These are phyloP conservation scores for Jatropha multifida DNA, from an alignment of 441 rosid species.

Conservation along the genomic window DNA sequence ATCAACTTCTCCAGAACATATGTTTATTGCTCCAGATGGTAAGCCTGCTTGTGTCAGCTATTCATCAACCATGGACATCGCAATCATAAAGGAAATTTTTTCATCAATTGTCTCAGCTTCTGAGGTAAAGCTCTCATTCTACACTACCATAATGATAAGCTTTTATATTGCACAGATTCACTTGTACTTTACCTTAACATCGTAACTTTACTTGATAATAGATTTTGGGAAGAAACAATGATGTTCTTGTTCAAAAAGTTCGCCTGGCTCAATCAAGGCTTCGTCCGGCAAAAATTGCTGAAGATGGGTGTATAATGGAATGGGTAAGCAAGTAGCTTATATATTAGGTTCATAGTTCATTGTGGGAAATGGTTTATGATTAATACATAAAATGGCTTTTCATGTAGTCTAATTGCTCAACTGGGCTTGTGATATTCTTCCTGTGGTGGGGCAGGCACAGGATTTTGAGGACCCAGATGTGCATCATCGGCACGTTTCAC, in stretches of 20 bases:
- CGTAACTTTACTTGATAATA: slow-evolving; percentile 29
- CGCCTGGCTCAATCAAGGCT: slow-evolving; percentile 60
- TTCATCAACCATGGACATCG: slow-evolving; percentile 96
- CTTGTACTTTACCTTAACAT: not conserved
- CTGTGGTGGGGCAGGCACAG: slow-evolving; percentile 44
- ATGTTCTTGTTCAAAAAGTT: slow-evolving; percentile 53
- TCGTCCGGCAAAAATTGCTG: slow-evolving; percentile 60
- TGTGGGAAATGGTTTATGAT: not conserved
- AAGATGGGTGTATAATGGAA: slow-evolving; percentile 91
- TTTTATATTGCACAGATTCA: too few species aligned
- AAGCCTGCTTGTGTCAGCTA: slow-evolving; percentile 74
- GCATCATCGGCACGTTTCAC: slow-evolving; percentile 90
- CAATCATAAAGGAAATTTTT: slow-evolving; percentile 78
- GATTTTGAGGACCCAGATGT: slow-evolving; percentile 83
- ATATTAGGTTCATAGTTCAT: not conserved
- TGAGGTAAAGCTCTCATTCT: slow-evolving; percentile 51
- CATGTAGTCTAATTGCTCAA: slow-evolving; percentile 5
- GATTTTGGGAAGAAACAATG: slow-evolving; percentile 60
- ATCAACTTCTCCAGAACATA: slow-evolving; percentile 95
- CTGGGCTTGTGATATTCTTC: slow-evolving; percentile 7
- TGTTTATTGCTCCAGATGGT: slow-evolving; percentile 77
- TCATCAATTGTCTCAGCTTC: slow-evolving; percentile 61
- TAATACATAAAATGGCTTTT: not conserved
- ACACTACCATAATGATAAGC: not conserved
- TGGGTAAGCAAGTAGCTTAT: slow-evolving; percentile 50